phyloP scores from a whole-genome alignment of 352 stramenopile genomes.

The Pythium rishiriense region DNA sequence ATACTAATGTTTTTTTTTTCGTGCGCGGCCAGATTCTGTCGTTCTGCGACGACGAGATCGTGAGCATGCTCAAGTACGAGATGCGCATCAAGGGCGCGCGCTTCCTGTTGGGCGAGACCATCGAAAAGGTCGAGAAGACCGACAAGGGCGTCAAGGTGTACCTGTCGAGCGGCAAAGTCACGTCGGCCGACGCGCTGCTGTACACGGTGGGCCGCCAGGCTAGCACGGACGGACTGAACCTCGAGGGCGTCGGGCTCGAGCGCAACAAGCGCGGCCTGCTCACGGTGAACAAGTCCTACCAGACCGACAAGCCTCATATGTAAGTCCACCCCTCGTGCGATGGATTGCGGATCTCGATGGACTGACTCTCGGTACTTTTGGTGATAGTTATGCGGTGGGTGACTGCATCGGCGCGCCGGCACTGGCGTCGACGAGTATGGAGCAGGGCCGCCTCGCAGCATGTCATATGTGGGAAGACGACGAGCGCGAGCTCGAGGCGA shows the following conservation, averaged over 20 bases:
- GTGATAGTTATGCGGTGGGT: constrained; percentile 87
- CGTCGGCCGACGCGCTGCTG: constrained; percentile 78
- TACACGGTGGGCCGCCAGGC: constrained; percentile 87
- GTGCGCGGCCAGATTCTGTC: background rate
- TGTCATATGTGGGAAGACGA: constrained; percentile 76
- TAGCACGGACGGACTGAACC: constrained; percentile 84
- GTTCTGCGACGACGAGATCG: constrained; percentile 53
- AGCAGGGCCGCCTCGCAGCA: constrained; percentile 85
- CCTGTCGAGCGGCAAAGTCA: constrained; percentile 69
- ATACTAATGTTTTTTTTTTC: background rate
- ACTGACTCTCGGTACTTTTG: too few species aligned
- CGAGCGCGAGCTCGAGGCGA: constrained; percentile 4
- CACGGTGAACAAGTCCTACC: constrained; percentile 88
- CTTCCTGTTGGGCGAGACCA: constrained; percentile 82
- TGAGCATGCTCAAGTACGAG: constrained; percentile 82
- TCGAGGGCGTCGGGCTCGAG: constrained; percentile 71
- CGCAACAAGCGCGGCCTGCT: constrained; percentile 84
- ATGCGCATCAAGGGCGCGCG: constrained; percentile 87
- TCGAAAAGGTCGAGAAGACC: constrained; percentile 71
- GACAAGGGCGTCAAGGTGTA: constrained; percentile 69
- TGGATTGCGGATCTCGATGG: too few species aligned
- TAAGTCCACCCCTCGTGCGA: too few species aligned
- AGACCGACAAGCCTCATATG: constrained; percentile 84
- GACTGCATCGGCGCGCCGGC: constrained; percentile 90
- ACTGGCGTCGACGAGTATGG: constrained; percentile 90